Percentiles rank a stretch among this genome's conserved stretches.
These are phyloP conservation scores for Apiospora hydei DNA, from an alignment of 2,329 filamentous ascomycete species.

Conservation along the genomic window DNA sequence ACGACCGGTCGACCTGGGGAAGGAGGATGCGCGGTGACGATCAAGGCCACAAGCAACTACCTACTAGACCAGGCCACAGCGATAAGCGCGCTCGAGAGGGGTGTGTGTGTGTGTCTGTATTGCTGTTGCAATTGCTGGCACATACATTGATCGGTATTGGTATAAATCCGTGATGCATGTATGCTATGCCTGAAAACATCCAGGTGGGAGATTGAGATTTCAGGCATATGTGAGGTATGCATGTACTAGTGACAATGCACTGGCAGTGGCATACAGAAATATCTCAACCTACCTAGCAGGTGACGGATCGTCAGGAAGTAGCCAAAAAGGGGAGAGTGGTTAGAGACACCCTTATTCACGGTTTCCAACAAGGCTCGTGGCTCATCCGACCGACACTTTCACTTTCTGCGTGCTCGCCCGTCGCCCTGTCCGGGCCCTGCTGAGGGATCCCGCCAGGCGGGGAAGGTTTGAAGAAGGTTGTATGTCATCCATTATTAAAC, in stretches of 20 bases:
- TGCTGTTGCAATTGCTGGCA: neutral
- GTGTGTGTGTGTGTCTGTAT: neutral
- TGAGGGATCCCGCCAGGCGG: slow-evolving; percentile 8
- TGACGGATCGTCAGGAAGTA: neutral
- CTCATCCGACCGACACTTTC: neutral
- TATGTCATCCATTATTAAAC: slow-evolving; percentile 21
- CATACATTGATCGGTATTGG: neutral
- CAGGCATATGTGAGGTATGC: neutral
- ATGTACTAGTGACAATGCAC: neutral
- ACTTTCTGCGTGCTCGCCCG: neutral
- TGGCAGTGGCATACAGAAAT: neutral
- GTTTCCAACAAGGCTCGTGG: neutral
- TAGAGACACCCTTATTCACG: neutral
- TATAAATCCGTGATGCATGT: neutral
- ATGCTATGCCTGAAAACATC: neutral
- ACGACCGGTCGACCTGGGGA: neutral
- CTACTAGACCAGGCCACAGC: neutral
- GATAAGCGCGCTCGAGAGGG: neutral
- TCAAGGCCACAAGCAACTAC: slow-evolving; percentile 6
- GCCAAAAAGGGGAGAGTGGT: neutral
- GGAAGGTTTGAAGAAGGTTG: slow-evolving; percentile 20
- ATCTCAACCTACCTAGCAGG: neutral
- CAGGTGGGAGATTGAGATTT: neutral
- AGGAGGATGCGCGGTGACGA: slow-evolving; percentile 13
- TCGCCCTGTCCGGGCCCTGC: neutral